A percentile compares a stretch with the other conserved stretches of the same genome.
These are phyloP conservation scores for Mortierella antarctica DNA, from an alignment of 192 early-diverging fungal species.

Conservation along the genomic window DNA sequence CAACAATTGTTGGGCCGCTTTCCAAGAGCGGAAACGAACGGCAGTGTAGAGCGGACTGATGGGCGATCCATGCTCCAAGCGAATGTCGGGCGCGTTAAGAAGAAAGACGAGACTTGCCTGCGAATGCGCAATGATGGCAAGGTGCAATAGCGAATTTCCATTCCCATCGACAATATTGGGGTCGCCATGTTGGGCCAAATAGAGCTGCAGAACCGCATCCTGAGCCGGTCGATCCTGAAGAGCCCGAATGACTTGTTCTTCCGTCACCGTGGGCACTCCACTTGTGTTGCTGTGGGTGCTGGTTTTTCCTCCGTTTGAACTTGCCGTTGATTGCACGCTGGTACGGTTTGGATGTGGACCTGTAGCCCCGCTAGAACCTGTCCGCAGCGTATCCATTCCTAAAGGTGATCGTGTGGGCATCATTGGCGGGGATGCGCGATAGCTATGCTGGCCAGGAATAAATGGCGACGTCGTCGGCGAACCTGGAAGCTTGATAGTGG, in stretches of 20 bases:
- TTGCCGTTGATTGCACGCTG: constrained; percentile 34
- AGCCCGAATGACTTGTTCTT: constrained; percentile 40
- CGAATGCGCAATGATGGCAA: constrained; percentile 46
- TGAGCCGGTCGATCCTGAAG: constrained; percentile 37
- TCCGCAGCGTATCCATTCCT: constrained; percentile 18
- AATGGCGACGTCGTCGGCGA: constrained; percentile 36
- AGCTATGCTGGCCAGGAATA: constrained; percentile 16
- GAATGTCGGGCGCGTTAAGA: constrained; percentile 43
- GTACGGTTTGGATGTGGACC: constrained; percentile 27
- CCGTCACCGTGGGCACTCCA: constrained; percentile 8
- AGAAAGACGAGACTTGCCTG: constrained; percentile 48
- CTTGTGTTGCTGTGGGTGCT: not conserved
- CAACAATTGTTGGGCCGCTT: constrained; percentile 45
- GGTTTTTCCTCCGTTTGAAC: constrained; percentile 10
- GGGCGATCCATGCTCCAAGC: constrained; percentile 42
- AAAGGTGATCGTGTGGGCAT: constrained; percentile 32
- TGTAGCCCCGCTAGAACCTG: not conserved
- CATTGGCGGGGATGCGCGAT: constrained; percentile 35
- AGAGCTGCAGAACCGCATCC: constrained; percentile 39
- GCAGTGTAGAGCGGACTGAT: constrained; percentile 51
- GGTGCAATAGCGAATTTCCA: constrained; percentile 41
- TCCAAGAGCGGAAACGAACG: constrained; percentile 46
- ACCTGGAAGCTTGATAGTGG: constrained; percentile 39
- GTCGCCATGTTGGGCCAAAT: constrained; percentile 33
- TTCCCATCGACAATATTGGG: constrained; percentile 50